A percentile compares a stretch with the other conserved stretches of the same genome.
Conservation (phyloP, 768 basidiomycete genomes). For the Xerocomus potaroensis region DNA sequence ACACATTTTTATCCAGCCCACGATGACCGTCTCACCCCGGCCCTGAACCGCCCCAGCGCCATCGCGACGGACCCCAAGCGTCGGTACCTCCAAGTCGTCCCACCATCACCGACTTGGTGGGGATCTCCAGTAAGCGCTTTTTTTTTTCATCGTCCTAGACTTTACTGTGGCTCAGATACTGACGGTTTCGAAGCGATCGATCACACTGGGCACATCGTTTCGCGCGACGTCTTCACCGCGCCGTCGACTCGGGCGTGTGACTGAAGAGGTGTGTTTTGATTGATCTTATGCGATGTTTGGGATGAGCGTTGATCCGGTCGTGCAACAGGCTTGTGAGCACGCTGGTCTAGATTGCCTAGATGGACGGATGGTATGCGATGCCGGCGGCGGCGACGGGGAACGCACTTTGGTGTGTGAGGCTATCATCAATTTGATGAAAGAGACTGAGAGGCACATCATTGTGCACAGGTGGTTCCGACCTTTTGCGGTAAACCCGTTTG, state of each 20-base stretch:
- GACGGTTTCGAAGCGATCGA: slow-evolving; percentile 1
- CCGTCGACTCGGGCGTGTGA: slow-evolving; percentile 11
- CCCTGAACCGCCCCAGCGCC: neutral
- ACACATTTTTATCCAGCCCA: neutral
- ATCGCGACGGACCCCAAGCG: neutral
- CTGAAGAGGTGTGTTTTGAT: slow-evolving; percentile 19
- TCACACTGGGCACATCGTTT: slow-evolving; percentile 4
- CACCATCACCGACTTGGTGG: slow-evolving; percentile 11
- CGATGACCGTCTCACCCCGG: neutral
- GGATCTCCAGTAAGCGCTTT: slow-evolving; percentile 14
- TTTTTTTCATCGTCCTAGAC: neutral
- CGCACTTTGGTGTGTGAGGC: neutral
- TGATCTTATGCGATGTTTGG: neutral
- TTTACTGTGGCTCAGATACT: neutral
- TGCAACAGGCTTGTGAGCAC: slow-evolving; percentile 8
- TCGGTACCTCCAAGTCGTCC: slow-evolving; percentile 16
- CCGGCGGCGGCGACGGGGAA: neutral
- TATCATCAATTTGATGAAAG: neutral
- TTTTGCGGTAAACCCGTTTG: neutral
- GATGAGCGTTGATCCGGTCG: slow-evolving; percentile 1
- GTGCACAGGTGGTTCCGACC: slow-evolving; percentile 6
- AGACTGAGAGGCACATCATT: slow-evolving; percentile 12
- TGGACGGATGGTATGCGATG: neutral
- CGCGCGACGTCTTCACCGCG: slow-evolving; percentile 12
- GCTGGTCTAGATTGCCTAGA: neutral